Conservation (phyloP, 768 basidiomycete genomes). For the Tephrocybe sp. region DNA sequence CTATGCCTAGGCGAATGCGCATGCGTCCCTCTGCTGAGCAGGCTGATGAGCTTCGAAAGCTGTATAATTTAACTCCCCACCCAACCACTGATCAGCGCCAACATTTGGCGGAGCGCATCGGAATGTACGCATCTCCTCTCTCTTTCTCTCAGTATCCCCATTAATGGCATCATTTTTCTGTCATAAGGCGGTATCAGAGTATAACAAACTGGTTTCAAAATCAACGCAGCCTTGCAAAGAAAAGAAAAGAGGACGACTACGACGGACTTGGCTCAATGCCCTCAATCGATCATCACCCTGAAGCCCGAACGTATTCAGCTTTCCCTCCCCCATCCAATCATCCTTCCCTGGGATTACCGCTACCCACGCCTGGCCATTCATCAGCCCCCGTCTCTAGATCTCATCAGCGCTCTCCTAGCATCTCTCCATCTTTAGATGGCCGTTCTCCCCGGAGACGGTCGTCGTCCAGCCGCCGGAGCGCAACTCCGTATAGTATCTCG, state of each 20-base stretch:
- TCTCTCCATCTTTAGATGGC: conserved; percentile 40
- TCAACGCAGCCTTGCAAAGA: conserved; percentile 76
- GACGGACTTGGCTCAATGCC: conserved; percentile 30
- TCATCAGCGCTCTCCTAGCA: conserved; percentile 34
- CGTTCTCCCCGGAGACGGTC: conserved; percentile 38
- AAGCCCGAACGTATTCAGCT: conserved; percentile 42
- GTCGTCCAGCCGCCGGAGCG: conserved; percentile 34
- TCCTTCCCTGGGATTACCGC: conserved; percentile 43
- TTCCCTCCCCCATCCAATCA: conserved; percentile 50
- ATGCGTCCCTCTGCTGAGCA: conserved; percentile 65
- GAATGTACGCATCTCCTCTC: conserved; percentile 59
- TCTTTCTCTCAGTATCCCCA: conserved; percentile 28
- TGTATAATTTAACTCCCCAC: conserved; percentile 64
- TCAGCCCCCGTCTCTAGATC: conserved; percentile 28
- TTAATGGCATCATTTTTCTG: conserved; percentile 19
- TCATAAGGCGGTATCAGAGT: conserved; percentile 69
- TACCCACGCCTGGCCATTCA: conserved; percentile 28
- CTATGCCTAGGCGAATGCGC: conserved; percentile 59
- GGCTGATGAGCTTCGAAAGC: conserved; percentile 65
- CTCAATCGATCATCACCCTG: conserved; percentile 31
- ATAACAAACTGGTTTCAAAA: conserved; percentile 90
- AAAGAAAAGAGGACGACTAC: conserved; percentile 60
- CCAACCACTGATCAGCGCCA: conserved; percentile 69
- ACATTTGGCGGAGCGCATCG: conserved; percentile 64
- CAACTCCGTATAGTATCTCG: conserved; percentile 45